These are phyloP conservation scores for Colletotrichum liaoningense DNA, from an alignment of 2,329 filamentous ascomycete species.

Conservation along the genomic window DNA sequence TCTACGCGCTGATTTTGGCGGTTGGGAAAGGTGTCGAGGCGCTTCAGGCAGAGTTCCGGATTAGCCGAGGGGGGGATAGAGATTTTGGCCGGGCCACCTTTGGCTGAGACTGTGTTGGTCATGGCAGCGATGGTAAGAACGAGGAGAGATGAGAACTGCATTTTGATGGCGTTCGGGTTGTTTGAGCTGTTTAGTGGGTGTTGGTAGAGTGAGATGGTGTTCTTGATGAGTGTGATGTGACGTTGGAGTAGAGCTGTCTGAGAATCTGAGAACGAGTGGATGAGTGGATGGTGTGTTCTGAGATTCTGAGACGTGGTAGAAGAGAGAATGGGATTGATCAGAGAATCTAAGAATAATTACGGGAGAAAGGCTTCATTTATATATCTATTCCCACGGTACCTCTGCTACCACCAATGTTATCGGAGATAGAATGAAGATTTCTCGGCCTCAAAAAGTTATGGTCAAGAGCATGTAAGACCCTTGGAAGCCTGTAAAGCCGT, in stretches of 20 bases:
- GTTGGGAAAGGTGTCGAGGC: conserved; percentile 8
- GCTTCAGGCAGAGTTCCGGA: conserved; percentile 6
- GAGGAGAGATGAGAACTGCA: neutral
- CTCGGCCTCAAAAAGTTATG: neutral
- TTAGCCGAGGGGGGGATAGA: neutral
- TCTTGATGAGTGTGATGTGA: too few relatives aligned
- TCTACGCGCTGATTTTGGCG: neutral
- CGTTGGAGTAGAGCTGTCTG: too few relatives aligned
- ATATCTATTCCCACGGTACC: neutral
- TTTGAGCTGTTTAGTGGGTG: neutral
- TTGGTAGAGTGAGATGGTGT: neutral
- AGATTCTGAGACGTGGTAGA: neutral
- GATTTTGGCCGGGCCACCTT: neutral
- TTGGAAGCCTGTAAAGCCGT: neutral
- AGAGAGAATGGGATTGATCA: neutral
- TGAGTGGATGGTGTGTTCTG: too few relatives aligned
- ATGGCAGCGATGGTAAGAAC: neutral
- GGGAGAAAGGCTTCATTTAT: neutral
- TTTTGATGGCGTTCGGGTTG: neutral
- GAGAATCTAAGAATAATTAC: neutral
- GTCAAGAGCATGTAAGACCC: too few relatives aligned
- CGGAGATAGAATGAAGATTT: neutral
- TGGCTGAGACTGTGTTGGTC: neutral
- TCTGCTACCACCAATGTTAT: neutral
- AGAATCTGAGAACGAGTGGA: too few relatives aligned